A percentile compares a stretch with the other conserved stretches of the same genome.
Conservation (phyloP, 495 filamentous ascomycete genomes). For the Viridothelium virens region DNA sequence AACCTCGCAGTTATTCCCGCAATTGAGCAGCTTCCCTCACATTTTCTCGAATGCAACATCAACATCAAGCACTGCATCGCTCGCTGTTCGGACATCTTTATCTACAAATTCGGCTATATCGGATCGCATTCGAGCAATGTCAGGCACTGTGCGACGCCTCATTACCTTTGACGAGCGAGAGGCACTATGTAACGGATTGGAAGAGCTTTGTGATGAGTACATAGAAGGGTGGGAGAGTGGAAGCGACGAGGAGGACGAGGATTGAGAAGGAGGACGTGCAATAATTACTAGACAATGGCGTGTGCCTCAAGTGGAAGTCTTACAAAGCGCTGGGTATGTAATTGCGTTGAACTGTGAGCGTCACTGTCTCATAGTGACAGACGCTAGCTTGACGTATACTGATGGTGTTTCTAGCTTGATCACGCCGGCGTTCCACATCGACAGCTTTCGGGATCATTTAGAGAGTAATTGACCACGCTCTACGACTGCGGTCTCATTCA, state of each 20-base stretch:
- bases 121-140: constrained; percentile 57
- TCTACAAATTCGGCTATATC: constrained; percentile 67
- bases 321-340: too few relatives aligned
- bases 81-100: constrained; percentile 57
- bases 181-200: constrained; percentile 70
- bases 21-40: constrained; percentile 72
- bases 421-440: background rate
- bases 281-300: too few relatives aligned
- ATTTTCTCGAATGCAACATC: constrained; percentile 46
- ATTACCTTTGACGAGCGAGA: constrained; percentile 74
- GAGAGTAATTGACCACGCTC: background rate
- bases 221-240: constrained; percentile 81
- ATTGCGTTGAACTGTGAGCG: background rate
- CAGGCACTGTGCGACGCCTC: constrained; percentile 48
- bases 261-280: too few relatives aligned
- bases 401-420: background rate
- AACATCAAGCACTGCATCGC: constrained; percentile 19
- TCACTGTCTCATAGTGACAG: background rate
- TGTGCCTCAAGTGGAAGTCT: too few relatives aligned
- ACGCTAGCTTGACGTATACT: too few relatives aligned
- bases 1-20: constrained; percentile 59
- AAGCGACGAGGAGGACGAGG: constrained; percentile 71
- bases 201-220: constrained; percentile 78
- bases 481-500: too few relatives aligned
- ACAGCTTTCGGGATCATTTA: background rate